These are phyloP conservation scores for Colletotrichum nymphaeae DNA, from an alignment of 2,329 filamentous ascomycete genomes.

Conservation along the genomic window DNA sequence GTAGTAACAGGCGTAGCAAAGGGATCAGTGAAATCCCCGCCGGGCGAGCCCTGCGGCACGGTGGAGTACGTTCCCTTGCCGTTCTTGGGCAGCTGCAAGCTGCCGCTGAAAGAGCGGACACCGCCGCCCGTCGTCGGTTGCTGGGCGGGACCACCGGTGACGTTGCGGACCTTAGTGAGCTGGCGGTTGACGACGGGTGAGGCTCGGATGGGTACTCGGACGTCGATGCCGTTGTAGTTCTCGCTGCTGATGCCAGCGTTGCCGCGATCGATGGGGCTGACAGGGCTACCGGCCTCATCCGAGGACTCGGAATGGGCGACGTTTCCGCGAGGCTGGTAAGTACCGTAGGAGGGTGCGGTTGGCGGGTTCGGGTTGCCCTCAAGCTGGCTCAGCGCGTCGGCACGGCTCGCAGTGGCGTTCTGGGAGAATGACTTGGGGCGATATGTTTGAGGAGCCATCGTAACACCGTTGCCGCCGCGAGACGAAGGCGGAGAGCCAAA, in stretches of 20 bases:
- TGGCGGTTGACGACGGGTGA: slow-evolving; percentile 30
- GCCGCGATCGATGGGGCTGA: slow-evolving; percentile 8
- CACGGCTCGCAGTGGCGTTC: slow-evolving; percentile 11
- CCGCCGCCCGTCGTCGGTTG: slow-evolving; percentile 8
- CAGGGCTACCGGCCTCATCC: background rate
- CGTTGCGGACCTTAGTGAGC: slow-evolving; percentile 25
- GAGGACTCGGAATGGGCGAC: background rate
- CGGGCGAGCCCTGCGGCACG: slow-evolving; percentile 17
- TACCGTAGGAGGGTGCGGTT: background rate
- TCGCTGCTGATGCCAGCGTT: background rate
- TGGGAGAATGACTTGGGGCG: slow-evolving; percentile 24
- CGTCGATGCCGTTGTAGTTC: slow-evolving; percentile 15
- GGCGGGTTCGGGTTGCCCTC: slow-evolving; percentile 21
- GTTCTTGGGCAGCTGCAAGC: background rate
- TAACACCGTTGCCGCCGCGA: background rate
- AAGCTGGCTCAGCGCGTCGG: slow-evolving; percentile 28
- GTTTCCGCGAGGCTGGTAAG: slow-evolving; percentile 20
- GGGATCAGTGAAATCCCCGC: slow-evolving; percentile 7
- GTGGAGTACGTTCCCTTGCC: slow-evolving; percentile 10
- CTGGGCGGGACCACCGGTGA: background rate
- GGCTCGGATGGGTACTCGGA: slow-evolving; percentile 13
- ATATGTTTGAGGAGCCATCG: slow-evolving; percentile 23
- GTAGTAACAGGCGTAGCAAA: slow-evolving; percentile 17
- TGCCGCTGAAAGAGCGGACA: slow-evolving; percentile 15
- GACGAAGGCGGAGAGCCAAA: slow-evolving; percentile 24